Evolutionary conservation across 148 eudicot species (phyloP).

Genomic region (Spergularia marina): DNA sequence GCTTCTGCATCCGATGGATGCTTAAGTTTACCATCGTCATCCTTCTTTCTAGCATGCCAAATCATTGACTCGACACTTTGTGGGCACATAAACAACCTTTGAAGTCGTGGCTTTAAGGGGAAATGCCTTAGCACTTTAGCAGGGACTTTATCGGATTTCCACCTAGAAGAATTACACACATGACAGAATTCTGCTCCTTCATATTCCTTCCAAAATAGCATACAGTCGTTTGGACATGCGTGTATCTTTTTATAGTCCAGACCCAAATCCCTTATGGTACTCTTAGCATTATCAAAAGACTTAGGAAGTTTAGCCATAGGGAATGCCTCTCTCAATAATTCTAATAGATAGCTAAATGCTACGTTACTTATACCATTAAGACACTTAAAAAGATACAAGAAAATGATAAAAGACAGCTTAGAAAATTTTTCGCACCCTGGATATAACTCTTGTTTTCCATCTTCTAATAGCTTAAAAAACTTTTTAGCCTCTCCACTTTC

Average conservation of each 20-base stretch:
- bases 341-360: neutral
- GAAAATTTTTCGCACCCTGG: neutral
- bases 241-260: too few relatives aligned
- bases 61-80: too few relatives aligned
- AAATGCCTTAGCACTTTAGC: too few relatives aligned
- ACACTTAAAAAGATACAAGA: neutral
- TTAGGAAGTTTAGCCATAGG: neutral
- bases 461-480: neutral
- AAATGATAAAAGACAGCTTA: neutral
- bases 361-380: slow-evolving; percentile 1
- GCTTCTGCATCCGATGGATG: neutral
- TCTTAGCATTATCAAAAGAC: neutral
- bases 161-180: neutral
- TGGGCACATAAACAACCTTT: too few relatives aligned
- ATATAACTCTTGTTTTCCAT: slow-evolving; percentile 5
- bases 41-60: too few relatives aligned
- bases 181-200: neutral
- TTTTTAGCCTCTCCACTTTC: neutral
- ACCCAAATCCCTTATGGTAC: neutral
- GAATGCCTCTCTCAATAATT: neutral
- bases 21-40: neutral
- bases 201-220: neutral
- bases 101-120: too few relatives aligned
- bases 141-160: neutral
- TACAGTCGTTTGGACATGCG: neutral